phyloP scores from a whole-genome alignment of 163 green algal genomes.

The Botryococcus braunii region DNA sequence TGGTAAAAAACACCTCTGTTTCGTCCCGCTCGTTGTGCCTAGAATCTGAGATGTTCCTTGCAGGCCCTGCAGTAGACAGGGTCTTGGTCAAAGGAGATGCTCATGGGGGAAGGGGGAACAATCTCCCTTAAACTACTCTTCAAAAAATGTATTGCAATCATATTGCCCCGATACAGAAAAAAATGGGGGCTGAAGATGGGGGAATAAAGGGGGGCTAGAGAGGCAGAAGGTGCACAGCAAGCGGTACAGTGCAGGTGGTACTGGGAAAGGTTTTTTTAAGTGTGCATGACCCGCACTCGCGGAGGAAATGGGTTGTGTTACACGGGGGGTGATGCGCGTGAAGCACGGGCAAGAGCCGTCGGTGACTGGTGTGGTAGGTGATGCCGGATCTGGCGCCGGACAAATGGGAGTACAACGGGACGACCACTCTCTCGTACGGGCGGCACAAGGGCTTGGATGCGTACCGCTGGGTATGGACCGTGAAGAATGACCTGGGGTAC shows the following conservation, averaged over 20 bases:
- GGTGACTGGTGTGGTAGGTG: constrained; percentile 23
- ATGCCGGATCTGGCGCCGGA: constrained; percentile 33
- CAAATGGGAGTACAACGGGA: constrained; percentile 33
- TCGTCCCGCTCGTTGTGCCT: too few relatives aligned
- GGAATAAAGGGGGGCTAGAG: neutral
- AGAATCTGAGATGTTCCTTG: too few relatives aligned
- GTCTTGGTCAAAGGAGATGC: too few relatives aligned
- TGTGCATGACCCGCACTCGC: neutral
- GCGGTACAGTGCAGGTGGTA: neutral
- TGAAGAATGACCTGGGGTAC: constrained; percentile 15
- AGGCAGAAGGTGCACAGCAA: neutral
- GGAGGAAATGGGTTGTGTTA: neutral
- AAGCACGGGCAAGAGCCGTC: too few relatives aligned
- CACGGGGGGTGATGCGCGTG: neutral
- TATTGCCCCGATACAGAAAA: too few relatives aligned
- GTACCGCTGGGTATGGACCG: constrained; percentile 9
- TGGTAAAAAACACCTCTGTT: too few relatives aligned
- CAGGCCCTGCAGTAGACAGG: too few relatives aligned
- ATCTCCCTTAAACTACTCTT: too few relatives aligned
- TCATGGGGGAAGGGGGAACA: too few relatives aligned
- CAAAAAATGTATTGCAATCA: too few relatives aligned
- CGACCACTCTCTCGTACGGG: neutral
- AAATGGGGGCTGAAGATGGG: too few relatives aligned
- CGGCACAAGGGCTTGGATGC: neutral
- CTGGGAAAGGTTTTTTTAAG: neutral